A percentile compares a stretch with the other conserved stretches of the same genome.
phyloP scores from a whole-genome alignment of 2,329 filamentous ascomycete species.

The Xylaria sp. region DNA sequence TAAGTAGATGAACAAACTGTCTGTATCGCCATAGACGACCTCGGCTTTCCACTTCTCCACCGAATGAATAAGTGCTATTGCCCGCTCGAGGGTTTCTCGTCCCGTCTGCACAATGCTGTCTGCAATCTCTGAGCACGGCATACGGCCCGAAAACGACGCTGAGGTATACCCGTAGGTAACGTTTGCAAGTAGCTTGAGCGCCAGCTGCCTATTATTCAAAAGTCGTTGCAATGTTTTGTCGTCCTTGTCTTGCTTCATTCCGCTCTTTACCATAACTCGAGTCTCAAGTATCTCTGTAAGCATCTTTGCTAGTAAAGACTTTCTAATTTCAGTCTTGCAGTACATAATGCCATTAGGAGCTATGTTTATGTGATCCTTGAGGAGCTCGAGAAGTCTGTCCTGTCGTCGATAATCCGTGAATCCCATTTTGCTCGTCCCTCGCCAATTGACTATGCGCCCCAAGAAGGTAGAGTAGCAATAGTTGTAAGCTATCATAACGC shows the following conservation, averaged over 20 bases:
- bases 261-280: constrained; percentile 95
- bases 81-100: constrained; percentile 91
- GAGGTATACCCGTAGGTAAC: constrained; percentile 99
- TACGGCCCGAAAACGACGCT: constrained; percentile 93
- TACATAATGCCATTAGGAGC: constrained; percentile 98
- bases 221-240: constrained; percentile 87
- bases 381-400: constrained; percentile 76
- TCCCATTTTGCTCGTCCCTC: constrained; percentile 94
- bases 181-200: constrained; percentile 96
- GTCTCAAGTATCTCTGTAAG: constrained; percentile 95
- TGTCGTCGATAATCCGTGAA: constrained; percentile 88
- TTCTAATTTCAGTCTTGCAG: constrained; percentile 83
- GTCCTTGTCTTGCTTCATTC: constrained; percentile 93
- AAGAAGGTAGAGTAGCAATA: constrained; percentile 98
- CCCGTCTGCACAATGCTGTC: constrained; percentile 98
- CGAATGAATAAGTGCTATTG: constrained; percentile 92
- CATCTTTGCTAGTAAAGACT: constrained; percentile 95
- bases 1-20: constrained; percentile 91
- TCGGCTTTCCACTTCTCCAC: constrained; percentile 90
- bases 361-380: constrained; percentile 89
- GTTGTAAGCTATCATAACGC: constrained; percentile 99
- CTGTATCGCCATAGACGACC: constrained; percentile 97
- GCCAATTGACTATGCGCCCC: constrained; percentile 85
- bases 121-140: constrained; percentile 98
- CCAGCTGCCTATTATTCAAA: constrained; percentile 92